Evolutionary conservation across 768 basidiomycete genomes (phyloP).

Genomic region (Baorangia bicolor): DNA sequence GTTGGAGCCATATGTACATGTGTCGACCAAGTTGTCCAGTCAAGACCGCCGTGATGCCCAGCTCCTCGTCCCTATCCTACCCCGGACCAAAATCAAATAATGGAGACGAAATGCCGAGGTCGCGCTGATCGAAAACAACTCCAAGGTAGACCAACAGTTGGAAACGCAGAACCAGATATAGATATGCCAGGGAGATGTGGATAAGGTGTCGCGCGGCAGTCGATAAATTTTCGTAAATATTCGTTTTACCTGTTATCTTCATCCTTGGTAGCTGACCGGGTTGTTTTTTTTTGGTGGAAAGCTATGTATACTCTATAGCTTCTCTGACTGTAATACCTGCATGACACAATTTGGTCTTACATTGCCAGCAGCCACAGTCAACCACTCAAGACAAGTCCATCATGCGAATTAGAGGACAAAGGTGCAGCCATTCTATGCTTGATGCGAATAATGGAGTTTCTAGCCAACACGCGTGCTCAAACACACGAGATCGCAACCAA

Average conservation of each 20-base stretch:
- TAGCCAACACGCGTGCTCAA: neutral
- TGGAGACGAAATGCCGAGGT: constrained; percentile 24
- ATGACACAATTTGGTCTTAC: neutral
- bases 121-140: neutral
- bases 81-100: constrained; percentile 25
- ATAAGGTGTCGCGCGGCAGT: neutral
- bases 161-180: neutral
- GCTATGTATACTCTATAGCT: neutral
- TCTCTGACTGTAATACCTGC: constrained; percentile 2
- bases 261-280: neutral
- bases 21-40: constrained; percentile 20
- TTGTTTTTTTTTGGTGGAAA: neutral
- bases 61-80: constrained; percentile 24
- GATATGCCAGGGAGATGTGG: neutral
- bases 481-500: neutral
- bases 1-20: constrained; percentile 32
- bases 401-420: neutral
- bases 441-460: neutral
- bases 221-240: constrained; percentile 1
- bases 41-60: constrained; percentile 28
- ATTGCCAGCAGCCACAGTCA: neutral
- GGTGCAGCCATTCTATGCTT: neutral
- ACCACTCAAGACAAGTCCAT: neutral
- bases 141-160: neutral
- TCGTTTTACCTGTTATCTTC: neutral